A percentile compares a stretch with the other conserved stretches of the same genome.
Conservation (phyloP, 1,139 yeast genomes). For the Pichia sp. region DNA sequence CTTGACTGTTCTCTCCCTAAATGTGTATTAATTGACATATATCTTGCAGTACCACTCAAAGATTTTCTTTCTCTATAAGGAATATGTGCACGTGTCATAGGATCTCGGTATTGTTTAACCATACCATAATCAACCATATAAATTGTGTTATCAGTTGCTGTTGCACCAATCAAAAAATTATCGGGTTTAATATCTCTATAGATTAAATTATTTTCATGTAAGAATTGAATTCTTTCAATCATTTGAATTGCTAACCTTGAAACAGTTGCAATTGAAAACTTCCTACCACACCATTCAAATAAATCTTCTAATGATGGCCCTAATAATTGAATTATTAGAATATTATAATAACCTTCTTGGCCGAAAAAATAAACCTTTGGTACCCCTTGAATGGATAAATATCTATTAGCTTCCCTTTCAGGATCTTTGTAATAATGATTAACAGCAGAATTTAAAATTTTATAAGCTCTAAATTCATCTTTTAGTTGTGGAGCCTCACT, state of each 20-base stretch:
- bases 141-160: constrained; percentile 57
- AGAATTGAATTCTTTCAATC: constrained; percentile 59
- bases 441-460: constrained; percentile 59
- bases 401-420: constrained; percentile 15
- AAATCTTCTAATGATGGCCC: constrained; percentile 77
- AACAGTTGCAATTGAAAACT: constrained; percentile 62
- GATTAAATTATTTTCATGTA: constrained; percentile 64
- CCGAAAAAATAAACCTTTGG: constrained; percentile 92
- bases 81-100: constrained; percentile 88
- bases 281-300: constrained; percentile 77
- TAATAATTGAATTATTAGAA: constrained; percentile 61
- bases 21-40: constrained; percentile 62
- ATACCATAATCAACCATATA: constrained; percentile 86
- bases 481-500: constrained; percentile 97
- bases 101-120: constrained; percentile 97
- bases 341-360: constrained; percentile 73
- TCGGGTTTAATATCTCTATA: constrained; percentile 77
- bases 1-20: constrained; percentile 60
- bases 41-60: constrained; percentile 58
- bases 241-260: constrained; percentile 71
- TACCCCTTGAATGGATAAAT: constrained; percentile 49
- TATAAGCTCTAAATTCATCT: constrained; percentile 91
- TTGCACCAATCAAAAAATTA: constrained; percentile 65
- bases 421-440: constrained; percentile 22
- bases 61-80: constrained; percentile 84